Evolutionary conservation across 805 yeast species (phyloP).

Genomic region (Maudiozyma serrabonitensis): DNA sequence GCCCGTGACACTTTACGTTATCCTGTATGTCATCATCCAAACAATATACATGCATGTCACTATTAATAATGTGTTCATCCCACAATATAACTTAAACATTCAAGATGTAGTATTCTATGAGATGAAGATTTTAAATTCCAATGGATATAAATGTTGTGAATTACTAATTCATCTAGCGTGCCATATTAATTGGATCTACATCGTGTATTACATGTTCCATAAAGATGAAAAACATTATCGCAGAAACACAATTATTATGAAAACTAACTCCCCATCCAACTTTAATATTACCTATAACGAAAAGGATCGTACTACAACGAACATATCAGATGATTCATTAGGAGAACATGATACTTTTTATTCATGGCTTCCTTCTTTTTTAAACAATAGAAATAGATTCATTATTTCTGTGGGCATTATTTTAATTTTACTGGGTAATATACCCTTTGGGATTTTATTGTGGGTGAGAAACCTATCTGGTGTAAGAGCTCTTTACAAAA

Average conservation of each 20-base stretch:
- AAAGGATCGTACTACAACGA: not conserved
- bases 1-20: constrained; percentile 47
- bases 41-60: constrained; percentile 42
- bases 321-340: no score
- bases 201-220: constrained; percentile 22
- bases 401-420: constrained; percentile 11
- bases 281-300: not conserved
- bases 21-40: constrained; percentile 43
- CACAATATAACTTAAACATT: constrained; percentile 43
- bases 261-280: not conserved
- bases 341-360: not conserved
- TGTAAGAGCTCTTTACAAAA: constrained; percentile 3
- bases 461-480: constrained; percentile 1
- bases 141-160: constrained; percentile 10
- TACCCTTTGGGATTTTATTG: constrained; percentile 7
- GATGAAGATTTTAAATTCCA: constrained; percentile 8
- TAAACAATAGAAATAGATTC: constrained; percentile 13
- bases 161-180: constrained; percentile 11
- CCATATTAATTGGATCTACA: constrained; percentile 22
- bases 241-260: not conserved
- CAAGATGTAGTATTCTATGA: constrained; percentile 41
- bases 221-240: constrained; percentile 4
- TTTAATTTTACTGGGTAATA: constrained; percentile 8
- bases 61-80: constrained; percentile 34
- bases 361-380: constrained; percentile 7